phyloP scores from a whole-genome alignment of 306 rosid genomes.

The Rubus idaeus region DNA sequence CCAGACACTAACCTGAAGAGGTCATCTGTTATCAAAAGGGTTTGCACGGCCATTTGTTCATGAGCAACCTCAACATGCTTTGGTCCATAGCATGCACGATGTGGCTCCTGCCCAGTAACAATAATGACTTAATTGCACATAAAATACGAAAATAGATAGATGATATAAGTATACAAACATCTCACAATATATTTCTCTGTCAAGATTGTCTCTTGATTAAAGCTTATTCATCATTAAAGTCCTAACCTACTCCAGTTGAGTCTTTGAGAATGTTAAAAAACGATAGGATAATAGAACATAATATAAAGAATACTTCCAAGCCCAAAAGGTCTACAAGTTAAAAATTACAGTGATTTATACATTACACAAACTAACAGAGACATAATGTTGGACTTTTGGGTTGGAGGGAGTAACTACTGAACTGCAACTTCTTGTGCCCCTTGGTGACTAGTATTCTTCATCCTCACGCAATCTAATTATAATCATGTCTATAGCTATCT shows the following conservation, averaged over 20 bases:
- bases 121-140: conserved; percentile 6
- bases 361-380: background rate
- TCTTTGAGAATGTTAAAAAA: background rate
- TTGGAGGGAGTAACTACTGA: background rate
- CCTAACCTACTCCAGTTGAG: background rate
- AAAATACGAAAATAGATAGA: background rate
- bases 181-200: background rate
- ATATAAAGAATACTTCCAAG: background rate
- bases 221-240: background rate
- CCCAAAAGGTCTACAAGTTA: background rate
- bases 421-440: background rate
- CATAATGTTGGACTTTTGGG: background rate
- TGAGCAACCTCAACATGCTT: conserved; percentile 97
- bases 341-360: background rate
- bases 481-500: background rate
- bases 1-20: conserved; percentile 75
- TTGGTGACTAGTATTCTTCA: background rate
- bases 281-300: background rate
- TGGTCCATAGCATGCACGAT: conserved; percentile 90
- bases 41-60: conserved; percentile 89
- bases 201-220: background rate
- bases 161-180: background rate
- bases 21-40: conserved; percentile 79
- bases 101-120: conserved; percentile 56
- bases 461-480: background rate